phyloP scores from a whole-genome alignment of 75 land plant genomes.

The Cupressus sempervirens region DNA sequence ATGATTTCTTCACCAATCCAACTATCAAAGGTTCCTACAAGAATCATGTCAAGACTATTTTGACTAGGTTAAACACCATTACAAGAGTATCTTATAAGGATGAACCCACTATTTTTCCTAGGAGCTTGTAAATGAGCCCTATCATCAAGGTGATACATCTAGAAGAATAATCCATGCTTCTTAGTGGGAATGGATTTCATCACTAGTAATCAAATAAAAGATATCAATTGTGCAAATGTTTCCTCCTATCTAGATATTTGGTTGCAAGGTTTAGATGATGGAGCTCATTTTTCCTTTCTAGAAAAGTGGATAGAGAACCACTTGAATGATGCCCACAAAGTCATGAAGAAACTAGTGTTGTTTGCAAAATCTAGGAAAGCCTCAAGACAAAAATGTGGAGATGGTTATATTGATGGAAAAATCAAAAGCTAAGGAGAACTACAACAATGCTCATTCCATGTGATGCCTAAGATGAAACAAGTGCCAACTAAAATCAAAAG shows the following conservation, averaged over 20 bases:
- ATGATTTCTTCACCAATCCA: slow-evolving; percentile 74
- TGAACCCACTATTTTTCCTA: slow-evolving; percentile 74
- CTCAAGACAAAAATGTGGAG: too few species aligned
- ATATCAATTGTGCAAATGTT: slow-evolving; percentile 80
- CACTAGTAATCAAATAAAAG: slow-evolving; percentile 52
- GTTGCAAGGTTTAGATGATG: slow-evolving; percentile 53
- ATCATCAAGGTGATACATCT: slow-evolving; percentile 52
- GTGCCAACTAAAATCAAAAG: too few species aligned
- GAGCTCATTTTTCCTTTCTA: slow-evolving; percentile 57
- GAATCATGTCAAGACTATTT: slow-evolving; percentile 55
- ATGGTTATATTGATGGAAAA: too few species aligned
- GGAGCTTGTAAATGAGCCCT: slow-evolving; percentile 94
- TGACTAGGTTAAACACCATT: slow-evolving; percentile 68
- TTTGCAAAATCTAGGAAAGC: slow-evolving; percentile 83
- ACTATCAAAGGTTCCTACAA: slow-evolving; percentile 69
- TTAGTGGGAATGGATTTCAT: slow-evolving; percentile 82
- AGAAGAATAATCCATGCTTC: slow-evolving; percentile 55
- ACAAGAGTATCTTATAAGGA: slow-evolving; percentile 63
- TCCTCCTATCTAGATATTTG: slow-evolving; percentile 93
- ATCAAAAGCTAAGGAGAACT: too few species aligned
- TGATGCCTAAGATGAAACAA: too few species aligned
- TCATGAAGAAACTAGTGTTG: slow-evolving; percentile 63
- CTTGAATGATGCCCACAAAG: slow-evolving; percentile 53
- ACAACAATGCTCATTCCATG: too few species aligned
- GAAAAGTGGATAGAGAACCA: slow-evolving; percentile 67